Conservation (phyloP, 352 stramenopile species). For the Phytophthora pini region DNA sequence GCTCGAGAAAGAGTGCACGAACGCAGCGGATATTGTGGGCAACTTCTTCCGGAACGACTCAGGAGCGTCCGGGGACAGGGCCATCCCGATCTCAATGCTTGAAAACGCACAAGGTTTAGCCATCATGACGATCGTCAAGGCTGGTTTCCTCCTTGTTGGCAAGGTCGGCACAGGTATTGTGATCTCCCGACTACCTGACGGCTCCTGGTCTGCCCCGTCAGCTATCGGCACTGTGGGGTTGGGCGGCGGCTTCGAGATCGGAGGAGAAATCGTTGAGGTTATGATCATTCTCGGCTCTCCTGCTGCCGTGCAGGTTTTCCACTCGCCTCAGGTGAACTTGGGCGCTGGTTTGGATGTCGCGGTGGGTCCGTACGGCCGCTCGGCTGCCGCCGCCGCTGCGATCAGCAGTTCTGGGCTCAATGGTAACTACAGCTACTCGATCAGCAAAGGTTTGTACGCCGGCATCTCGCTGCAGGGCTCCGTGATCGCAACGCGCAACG, state of each 20-base stretch:
- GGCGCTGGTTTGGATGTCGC: constrained; percentile 88
- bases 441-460: constrained; percentile 91
- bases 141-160: constrained; percentile 62
- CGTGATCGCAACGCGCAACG: constrained; percentile 80
- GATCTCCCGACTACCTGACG: constrained; percentile 69
- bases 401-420: constrained; percentile 58
- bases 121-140: constrained; percentile 63
- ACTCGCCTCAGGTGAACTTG: constrained; percentile 83
- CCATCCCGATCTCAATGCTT: constrained; percentile 57
- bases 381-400: constrained; percentile 62
- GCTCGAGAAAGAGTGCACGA: constrained; percentile 64
- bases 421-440: constrained; percentile 92
- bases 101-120: constrained; percentile 61
- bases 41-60: constrained; percentile 74
- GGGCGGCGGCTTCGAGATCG: constrained; percentile 81
- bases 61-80: constrained; percentile 47
- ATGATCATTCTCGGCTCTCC: constrained; percentile 93
- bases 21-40: constrained; percentile 68
- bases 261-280: constrained; percentile 91
- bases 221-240: constrained; percentile 89
- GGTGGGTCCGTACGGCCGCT: constrained; percentile 84
- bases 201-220: constrained; percentile 88
- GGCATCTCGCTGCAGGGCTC: constrained; percentile 91
- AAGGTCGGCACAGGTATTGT: constrained; percentile 82
- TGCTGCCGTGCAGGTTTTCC: constrained; percentile 85